Evolutionary conservation across 768 basidiomycete species (phyloP).

Genomic region (Mrakia gelida): DNA sequence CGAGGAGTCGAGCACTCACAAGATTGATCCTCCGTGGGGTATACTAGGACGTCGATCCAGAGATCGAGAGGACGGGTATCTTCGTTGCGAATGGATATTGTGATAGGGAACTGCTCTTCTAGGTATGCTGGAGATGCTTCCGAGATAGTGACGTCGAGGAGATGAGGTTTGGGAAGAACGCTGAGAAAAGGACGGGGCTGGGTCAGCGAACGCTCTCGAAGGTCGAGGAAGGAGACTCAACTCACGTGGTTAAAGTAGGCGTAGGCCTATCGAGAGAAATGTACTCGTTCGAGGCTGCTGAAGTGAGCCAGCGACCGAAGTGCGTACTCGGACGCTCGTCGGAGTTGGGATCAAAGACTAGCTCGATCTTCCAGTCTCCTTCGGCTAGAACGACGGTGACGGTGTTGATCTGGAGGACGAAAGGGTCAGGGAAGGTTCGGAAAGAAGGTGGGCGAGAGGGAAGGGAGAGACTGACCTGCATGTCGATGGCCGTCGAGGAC

Average conservation of each 20-base stretch:
- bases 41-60: conserved; percentile 68
- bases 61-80: conserved; percentile 69
- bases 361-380: conserved; percentile 63
- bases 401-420: conserved; percentile 31
- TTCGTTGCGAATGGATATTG: conserved; percentile 62
- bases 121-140: conserved; percentile 70
- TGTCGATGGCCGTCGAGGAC: conserved; percentile 51
- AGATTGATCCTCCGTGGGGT: conserved; percentile 72
- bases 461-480: conserved; percentile 52
- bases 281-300: conserved; percentile 50
- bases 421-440: neutral
- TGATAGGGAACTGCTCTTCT: conserved; percentile 73
- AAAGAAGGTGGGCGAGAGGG: conserved; percentile 3
- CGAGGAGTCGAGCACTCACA: conserved; percentile 48
- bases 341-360: conserved; percentile 54
- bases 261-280: conserved; percentile 54
- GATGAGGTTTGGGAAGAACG: conserved; percentile 56
- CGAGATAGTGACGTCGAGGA: conserved; percentile 54
- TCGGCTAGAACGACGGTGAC: conserved; percentile 48
- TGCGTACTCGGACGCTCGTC: conserved; percentile 34
- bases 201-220: neutral
- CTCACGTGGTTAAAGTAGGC: conserved; percentile 53
- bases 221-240: conserved; percentile 22
- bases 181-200: conserved; percentile 33
- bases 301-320: conserved; percentile 54